phyloP scores from a whole-genome alignment of 1,284 basidiomycete species.

The Austroboletus niveus region DNA sequence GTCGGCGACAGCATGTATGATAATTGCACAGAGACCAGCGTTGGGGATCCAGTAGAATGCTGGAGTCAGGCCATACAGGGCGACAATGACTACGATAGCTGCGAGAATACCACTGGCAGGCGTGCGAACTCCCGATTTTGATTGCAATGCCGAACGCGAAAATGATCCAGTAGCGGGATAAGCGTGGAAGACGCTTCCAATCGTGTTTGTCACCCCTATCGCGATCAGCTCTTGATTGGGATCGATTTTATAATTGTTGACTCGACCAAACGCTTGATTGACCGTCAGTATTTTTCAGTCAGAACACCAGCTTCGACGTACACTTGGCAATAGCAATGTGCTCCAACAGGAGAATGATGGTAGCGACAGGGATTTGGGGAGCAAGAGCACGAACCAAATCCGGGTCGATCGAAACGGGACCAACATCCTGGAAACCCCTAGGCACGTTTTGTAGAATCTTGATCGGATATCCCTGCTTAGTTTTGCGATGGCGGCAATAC shows the following conservation, averaged over 20 bases:
- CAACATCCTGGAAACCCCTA: slow-evolving; percentile 78
- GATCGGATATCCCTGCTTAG: slow-evolving; percentile 73
- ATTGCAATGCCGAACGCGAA: slow-evolving; percentile 94
- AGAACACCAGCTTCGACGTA: slow-evolving; percentile 28
- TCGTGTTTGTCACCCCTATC: slow-evolving; percentile 92
- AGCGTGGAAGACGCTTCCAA: slow-evolving; percentile 85
- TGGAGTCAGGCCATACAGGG: slow-evolving; percentile 88
- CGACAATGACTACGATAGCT: slow-evolving; percentile 87
- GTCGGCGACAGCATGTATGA: slow-evolving; percentile 95
- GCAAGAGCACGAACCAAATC: slow-evolving; percentile 71
- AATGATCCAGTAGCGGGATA: slow-evolving; percentile 99
- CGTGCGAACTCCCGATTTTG: slow-evolving; percentile 95
- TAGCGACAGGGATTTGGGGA: slow-evolving; percentile 84
- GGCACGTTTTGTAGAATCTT: slow-evolving; percentile 85
- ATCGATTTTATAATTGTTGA: slow-evolving; percentile 97
- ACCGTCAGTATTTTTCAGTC: slow-evolving; percentile 10
- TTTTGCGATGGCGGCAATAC: slow-evolving; percentile 66
- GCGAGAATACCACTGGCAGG: slow-evolving; percentile 89
- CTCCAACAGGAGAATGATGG: slow-evolving; percentile 92
- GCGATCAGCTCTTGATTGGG: slow-evolving; percentile 97
- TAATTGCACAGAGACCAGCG: slow-evolving; percentile 84
- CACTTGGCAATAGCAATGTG: slow-evolving; percentile 96
- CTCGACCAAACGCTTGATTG: slow-evolving; percentile 81
- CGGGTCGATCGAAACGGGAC: slow-evolving; percentile 64
- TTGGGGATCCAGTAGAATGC: slow-evolving; percentile 89